Conservation (phyloP, 345 rosid species). For the Jatropha curcas region DNA sequence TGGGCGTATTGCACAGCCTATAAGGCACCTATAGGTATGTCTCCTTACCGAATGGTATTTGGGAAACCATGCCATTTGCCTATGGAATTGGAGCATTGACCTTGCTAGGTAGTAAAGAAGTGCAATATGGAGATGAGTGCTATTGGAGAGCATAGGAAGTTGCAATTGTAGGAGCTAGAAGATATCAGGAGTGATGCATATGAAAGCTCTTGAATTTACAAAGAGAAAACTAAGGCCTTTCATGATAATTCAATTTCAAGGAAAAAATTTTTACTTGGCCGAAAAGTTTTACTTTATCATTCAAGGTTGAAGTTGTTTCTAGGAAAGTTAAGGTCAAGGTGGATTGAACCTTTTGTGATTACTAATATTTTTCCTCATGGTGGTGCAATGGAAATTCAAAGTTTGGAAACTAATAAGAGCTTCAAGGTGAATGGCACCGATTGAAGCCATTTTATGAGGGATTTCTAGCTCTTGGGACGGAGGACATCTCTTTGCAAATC, state of each 20-base stretch:
- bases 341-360: not conserved
- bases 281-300: not conserved
- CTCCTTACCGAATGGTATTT: not conserved
- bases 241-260: not conserved
- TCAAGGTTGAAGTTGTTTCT: not conserved
- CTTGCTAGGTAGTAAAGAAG: not conserved
- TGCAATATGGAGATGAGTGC: not conserved
- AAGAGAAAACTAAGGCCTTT: not conserved
- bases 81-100: not conserved
- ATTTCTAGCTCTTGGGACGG: not conserved
- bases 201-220: not conserved
- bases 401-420: not conserved
- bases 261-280: not conserved
- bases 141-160: not conserved
- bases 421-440: not conserved
- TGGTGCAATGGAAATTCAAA: not conserved
- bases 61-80: not conserved
- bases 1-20: too few relatives aligned
- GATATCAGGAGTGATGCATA: not conserved
- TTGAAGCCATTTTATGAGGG: constrained; percentile 3
- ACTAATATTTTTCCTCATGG: not conserved
- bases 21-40: not conserved
- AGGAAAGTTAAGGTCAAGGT: not conserved
- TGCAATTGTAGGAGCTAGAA: not conserved
- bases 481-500: not conserved